Evolutionary conservation across 164 flowering plant genomes (phyloP).

Genomic region (Vitis cinerea): DNA sequence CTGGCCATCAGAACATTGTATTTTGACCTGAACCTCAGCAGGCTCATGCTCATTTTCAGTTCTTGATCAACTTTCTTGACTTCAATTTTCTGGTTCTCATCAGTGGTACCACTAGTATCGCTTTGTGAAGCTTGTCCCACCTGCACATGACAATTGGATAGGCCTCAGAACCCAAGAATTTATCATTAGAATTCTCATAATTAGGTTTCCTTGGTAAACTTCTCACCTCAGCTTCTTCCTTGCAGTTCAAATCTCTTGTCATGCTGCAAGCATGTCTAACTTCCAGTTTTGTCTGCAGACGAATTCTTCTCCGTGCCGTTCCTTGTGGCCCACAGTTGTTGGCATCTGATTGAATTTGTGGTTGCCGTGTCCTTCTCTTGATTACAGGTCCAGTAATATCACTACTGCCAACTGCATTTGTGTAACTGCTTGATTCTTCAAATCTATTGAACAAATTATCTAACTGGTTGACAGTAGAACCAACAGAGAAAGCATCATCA

Average conservation of each 20-base stretch:
- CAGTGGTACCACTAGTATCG: not conserved
- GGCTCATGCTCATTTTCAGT: not conserved
- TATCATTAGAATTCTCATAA: not conserved
- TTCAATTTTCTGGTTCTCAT: conserved; percentile 10
- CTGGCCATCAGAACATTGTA: not conserved
- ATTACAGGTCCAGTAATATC: conserved; percentile 32
- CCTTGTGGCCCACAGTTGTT: conserved; percentile 34
- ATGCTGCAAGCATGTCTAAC: conserved; percentile 10
- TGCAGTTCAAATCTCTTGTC: conserved; percentile 2
- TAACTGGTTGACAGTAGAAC: conserved; percentile 8
- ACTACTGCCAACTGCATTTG: conserved; percentile 4
- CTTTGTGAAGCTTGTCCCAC: conserved; percentile 14
- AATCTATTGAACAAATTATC: not conserved
- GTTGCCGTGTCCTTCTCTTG: conserved; percentile 29
- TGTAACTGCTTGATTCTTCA: conserved; percentile 11
- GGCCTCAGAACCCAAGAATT: not conserved
- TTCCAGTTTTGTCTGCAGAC: conserved; percentile 31
- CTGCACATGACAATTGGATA: conserved; percentile 24
- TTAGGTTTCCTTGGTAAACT: conserved; percentile 1
- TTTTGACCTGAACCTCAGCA: conserved; percentile 4
- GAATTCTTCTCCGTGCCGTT: conserved; percentile 52
- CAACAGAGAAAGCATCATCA: conserved; percentile 15
- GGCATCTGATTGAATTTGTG: conserved; percentile 6
- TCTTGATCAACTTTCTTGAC: not conserved
- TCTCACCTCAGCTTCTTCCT: conserved; percentile 31